Conservation (phyloP, 768 basidiomycete species). For the Suillus weaverae region DNA sequence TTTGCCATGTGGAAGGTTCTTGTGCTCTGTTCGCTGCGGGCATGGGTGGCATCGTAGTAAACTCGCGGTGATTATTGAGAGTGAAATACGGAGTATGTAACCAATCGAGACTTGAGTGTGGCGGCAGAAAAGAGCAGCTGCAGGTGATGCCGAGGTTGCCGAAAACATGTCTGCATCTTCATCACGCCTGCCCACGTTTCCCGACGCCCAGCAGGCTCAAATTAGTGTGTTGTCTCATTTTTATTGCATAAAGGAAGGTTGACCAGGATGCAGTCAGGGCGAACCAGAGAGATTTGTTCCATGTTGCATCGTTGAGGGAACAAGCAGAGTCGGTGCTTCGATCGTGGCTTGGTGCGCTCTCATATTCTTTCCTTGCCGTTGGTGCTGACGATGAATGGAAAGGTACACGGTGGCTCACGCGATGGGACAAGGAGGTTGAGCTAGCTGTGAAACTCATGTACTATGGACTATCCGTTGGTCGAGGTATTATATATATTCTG, state of each 20-base stretch:
- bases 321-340: slow-evolving; percentile 74
- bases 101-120: not conserved
- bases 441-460: slow-evolving; percentile 67
- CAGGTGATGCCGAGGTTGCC: not conserved
- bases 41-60: slow-evolving; percentile 1
- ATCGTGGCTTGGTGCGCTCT: slow-evolving; percentile 68
- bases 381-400: slow-evolving; percentile 13
- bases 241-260: slow-evolving; percentile 4
- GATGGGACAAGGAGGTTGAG: slow-evolving; percentile 83
- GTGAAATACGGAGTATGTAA: not conserved
- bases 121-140: slow-evolving; percentile 4
- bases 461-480: slow-evolving; percentile 71
- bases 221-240: slow-evolving; percentile 59
- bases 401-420: slow-evolving; percentile 80
- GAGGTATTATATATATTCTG: slow-evolving; percentile 46
- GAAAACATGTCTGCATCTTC: slow-evolving; percentile 1
- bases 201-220: slow-evolving; percentile 80
- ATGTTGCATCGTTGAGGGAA: slow-evolving; percentile 71
- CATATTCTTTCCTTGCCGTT: not conserved
- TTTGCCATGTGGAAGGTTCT: slow-evolving; percentile 73
- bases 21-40: slow-evolving; percentile 39
- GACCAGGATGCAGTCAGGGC: slow-evolving; percentile 62
- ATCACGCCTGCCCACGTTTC: slow-evolving; percentile 51
- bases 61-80: not conserved
- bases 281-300: slow-evolving; percentile 80